Evolutionary conservation across 345 rosid genomes (phyloP).

Genomic region (Hibiscus mutabilis): DNA sequence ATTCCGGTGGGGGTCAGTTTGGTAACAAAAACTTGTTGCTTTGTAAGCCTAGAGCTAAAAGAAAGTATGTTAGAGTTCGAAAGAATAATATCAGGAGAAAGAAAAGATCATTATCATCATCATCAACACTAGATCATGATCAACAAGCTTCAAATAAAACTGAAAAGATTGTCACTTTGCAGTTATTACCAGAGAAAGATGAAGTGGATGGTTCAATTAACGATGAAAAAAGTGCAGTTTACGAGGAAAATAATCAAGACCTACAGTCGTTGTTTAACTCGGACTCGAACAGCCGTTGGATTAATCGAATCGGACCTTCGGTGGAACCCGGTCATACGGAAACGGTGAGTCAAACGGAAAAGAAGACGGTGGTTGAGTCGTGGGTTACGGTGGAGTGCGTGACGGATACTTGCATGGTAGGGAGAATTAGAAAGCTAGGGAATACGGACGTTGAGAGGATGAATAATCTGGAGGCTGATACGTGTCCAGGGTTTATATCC

Average conservation of each 20-base stretch:
- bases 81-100: constrained; percentile 27
- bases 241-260: not conserved
- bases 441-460: constrained; percentile 36
- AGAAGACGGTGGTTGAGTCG: constrained; percentile 26
- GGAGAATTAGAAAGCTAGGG: constrained; percentile 14
- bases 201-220: constrained; percentile 13
- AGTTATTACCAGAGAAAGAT: constrained; percentile 41
- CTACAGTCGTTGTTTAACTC: constrained; percentile 10
- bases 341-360: constrained; percentile 8
- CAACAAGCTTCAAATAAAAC: not conserved
- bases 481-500: constrained; percentile 64
- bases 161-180: constrained; percentile 36
- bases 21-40: constrained; percentile 20
- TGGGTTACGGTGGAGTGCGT: constrained; percentile 72
- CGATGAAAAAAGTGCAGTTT: not conserved
- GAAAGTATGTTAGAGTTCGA: constrained; percentile 71
- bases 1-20: constrained; percentile 10
- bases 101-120: constrained; percentile 9
- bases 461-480: constrained; percentile 46
- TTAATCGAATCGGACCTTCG: not conserved
- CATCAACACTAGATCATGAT: constrained; percentile 1
- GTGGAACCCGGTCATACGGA: constrained; percentile 18
- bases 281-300: constrained; percentile 4
- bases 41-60: constrained; percentile 36
- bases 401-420: constrained; percentile 39